phyloP scores from a whole-genome alignment of 192 early-diverging fungal species.

The Backusella westeae region DNA sequence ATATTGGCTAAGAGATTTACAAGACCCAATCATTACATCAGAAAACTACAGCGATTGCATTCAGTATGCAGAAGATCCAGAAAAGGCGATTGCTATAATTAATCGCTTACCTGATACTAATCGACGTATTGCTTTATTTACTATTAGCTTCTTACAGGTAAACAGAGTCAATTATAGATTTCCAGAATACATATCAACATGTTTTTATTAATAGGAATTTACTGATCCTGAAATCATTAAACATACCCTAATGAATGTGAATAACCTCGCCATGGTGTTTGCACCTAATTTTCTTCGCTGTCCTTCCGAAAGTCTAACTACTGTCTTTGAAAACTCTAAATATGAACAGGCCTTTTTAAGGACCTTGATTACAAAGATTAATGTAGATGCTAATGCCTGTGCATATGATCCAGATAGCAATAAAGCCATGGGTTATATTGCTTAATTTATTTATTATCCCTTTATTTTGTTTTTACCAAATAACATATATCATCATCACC shows the following conservation, averaged over 20 bases:
- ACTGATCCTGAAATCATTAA: slow-evolving; percentile 68
- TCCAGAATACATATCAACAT: neutral
- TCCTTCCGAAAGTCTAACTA: slow-evolving; percentile 66
- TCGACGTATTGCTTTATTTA: slow-evolving; percentile 69
- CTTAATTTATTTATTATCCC: neutral
- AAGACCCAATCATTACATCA: slow-evolving; percentile 85
- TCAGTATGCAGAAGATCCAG: slow-evolving; percentile 51
- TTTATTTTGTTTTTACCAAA: neutral
- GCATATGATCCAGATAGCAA: neutral
- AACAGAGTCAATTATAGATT: neutral
- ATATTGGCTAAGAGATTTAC: slow-evolving; percentile 91
- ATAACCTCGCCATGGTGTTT: slow-evolving; percentile 95
- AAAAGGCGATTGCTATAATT: slow-evolving; percentile 51
- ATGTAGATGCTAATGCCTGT: slow-evolving; percentile 1
- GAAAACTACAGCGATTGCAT: slow-evolving; percentile 81
- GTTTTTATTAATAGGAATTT: slow-evolving; percentile 50
- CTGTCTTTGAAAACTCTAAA: slow-evolving; percentile 54
- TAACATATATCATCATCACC: neutral
- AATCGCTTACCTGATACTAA: slow-evolving; percentile 57
- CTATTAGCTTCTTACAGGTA: slow-evolving; percentile 81
- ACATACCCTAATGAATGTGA: slow-evolving; percentile 86
- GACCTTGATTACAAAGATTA: slow-evolving; percentile 18
- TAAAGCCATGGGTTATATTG: neutral
- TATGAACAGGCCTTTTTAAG: slow-evolving; percentile 39
- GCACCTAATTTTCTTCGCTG: slow-evolving; percentile 92